Percentiles rank a stretch among this genome's conserved stretches.
phyloP scores from a whole-genome alignment of 1,284 basidiomycete species.

The Microbotryum lychnidis-dioicae region DNA sequence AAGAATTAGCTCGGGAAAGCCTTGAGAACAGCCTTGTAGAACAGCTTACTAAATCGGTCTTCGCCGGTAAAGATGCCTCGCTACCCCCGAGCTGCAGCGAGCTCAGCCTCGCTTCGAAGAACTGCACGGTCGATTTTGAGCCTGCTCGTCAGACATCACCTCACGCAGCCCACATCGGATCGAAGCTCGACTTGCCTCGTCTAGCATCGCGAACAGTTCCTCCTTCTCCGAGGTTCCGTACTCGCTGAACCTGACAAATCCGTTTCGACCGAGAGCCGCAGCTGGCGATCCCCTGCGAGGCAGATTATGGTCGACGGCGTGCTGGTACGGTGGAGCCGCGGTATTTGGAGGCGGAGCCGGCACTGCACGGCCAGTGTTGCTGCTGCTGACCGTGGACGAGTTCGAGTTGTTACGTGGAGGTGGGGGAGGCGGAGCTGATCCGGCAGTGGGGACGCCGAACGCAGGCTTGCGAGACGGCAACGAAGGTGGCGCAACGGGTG shows the following conservation, averaged over 20 bases:
- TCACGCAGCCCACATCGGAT: too few relatives aligned
- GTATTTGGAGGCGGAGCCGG: neutral
- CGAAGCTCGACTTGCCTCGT: conserved; percentile 50
- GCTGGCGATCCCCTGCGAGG: neutral
- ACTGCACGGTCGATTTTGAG: conserved; percentile 8
- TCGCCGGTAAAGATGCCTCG: neutral
- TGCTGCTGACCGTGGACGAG: too few relatives aligned
- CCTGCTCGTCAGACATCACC: neutral
- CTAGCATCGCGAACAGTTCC: conserved; percentile 63
- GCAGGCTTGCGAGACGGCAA: neutral
- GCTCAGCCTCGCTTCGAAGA: conserved; percentile 15
- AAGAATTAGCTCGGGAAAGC: neutral
- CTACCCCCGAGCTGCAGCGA: neutral
- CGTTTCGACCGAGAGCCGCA: neutral
- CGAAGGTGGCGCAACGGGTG: neutral
- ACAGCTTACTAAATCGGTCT: too few relatives aligned
- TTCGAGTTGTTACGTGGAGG: neutral
- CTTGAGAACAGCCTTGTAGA: neutral
- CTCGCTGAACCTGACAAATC: conserved; percentile 6
- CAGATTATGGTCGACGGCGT: conserved; percentile 4
- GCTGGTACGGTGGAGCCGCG: conserved; percentile 5
- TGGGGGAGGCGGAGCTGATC: neutral
- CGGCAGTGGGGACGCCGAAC: neutral
- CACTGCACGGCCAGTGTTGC: neutral
- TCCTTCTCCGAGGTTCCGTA: conserved; percentile 52